Percentiles rank a stretch among this genome's conserved stretches.
phyloP scores from a whole-genome alignment of 1,284 basidiomycete species.

The Cerrena zonata region DNA sequence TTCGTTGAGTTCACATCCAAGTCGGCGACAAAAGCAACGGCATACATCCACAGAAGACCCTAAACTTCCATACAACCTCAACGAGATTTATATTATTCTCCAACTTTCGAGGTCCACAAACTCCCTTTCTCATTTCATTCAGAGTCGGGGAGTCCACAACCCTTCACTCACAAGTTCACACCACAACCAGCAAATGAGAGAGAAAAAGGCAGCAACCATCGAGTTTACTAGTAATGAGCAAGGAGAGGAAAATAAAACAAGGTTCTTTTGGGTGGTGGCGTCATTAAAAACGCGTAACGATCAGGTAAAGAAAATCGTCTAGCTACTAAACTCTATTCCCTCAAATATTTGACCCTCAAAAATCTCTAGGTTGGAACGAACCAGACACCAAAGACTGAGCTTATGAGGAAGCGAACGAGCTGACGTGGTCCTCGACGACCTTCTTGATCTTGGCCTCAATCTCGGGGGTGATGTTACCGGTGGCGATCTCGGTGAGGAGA shows the following conservation, averaged over 20 bases:
- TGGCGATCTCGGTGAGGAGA: slow-evolving; percentile 78
- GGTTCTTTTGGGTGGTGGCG: not conserved
- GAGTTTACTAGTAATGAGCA: slow-evolving; percentile 3
- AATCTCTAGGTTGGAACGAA: not conserved
- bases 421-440: slow-evolving; percentile 81
- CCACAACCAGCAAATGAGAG: too few species aligned
- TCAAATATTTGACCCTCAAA: not conserved
- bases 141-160: too few species aligned
- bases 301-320: not conserved
- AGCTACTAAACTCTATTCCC: not conserved
- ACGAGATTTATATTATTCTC: too few species aligned
- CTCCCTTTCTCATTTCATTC: too few species aligned
- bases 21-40: too few species aligned
- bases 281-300: not conserved
- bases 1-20: too few species aligned
- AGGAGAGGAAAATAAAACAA: slow-evolving; percentile 9
- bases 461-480: slow-evolving; percentile 81
- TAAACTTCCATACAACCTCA: too few species aligned
- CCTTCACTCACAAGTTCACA: too few species aligned
- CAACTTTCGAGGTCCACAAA: too few species aligned
- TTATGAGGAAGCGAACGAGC: slow-evolving; percentile 60
- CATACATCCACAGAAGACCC: too few species aligned
- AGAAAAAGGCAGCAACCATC: too few species aligned
- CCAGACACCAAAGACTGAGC: not conserved
- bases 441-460: slow-evolving; percentile 92